These are phyloP conservation scores for Malus hybrid DNA, from an alignment of 331 rosid species.

Conservation along the genomic window DNA sequence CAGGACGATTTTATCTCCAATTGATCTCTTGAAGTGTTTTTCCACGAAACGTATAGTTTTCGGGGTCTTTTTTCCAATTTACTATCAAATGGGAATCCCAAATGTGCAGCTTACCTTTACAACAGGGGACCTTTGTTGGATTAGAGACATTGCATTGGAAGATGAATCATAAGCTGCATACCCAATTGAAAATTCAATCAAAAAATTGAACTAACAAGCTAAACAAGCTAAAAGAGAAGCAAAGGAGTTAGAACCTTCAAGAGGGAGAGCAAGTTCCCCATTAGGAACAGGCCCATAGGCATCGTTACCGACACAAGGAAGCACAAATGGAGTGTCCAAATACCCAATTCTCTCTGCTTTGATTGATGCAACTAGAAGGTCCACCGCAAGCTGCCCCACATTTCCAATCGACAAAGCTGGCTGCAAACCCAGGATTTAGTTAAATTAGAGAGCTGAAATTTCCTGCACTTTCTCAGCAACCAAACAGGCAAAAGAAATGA, in stretches of 20 bases:
- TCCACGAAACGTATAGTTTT: no score
- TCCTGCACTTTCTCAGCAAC: neutral
- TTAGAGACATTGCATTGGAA: conserved; percentile 43
- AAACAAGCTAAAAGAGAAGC: neutral
- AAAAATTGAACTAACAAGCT: neutral
- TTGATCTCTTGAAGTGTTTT: no score
- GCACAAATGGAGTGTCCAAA: conserved; percentile 71
- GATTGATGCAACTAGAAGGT: conserved; percentile 62
- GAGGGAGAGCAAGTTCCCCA: conserved; percentile 79
- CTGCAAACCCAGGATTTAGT: conserved; percentile 18
- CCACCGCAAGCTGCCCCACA: conserved; percentile 83
- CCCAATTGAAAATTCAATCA: neutral
- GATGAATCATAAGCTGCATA: conserved; percentile 75
- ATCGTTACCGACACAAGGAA: conserved; percentile 90
- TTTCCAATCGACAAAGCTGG: conserved; percentile 86
- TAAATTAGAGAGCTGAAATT: neutral
- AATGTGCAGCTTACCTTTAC: conserved; percentile 25
- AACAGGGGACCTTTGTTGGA: conserved; percentile 91
- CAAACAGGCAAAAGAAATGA: neutral
- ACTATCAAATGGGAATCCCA: neutral
- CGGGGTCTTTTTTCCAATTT: no score
- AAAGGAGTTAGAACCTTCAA: conserved; percentile 56
- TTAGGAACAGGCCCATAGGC: conserved; percentile 81
- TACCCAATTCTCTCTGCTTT: conserved; percentile 65
- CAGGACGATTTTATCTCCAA: no score